Conservation (phyloP, 257 asterid species). For the Echium plantagineum region DNA sequence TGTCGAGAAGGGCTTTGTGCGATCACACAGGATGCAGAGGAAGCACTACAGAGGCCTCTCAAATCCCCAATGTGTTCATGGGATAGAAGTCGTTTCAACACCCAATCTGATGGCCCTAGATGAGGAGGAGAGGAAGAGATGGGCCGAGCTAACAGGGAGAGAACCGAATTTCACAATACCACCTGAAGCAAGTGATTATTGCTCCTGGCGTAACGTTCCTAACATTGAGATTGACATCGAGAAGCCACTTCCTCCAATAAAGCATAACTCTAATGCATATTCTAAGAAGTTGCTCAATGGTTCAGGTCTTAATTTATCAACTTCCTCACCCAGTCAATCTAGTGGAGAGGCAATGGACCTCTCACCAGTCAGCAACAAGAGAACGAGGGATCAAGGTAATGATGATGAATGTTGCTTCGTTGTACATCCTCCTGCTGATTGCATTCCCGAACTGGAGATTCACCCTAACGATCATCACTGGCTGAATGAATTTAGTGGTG, state of each 20-base stretch:
- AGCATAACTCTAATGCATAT: not conserved
- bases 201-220: not conserved
- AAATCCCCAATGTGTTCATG: not conserved
- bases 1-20: not conserved
- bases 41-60: not conserved
- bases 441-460: not conserved
- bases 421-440: not conserved
- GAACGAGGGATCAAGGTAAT: not conserved
- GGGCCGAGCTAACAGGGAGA: not conserved
- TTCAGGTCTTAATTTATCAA: not conserved
- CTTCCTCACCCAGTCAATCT: not conserved
- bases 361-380: not conserved
- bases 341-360: not conserved
- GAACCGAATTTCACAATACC: not conserved
- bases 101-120: not conserved
- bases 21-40: not conserved
- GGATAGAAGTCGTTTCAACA: not conserved
- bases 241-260: not conserved
- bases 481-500: not conserved
- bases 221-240: not conserved
- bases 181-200: not conserved
- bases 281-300: not conserved
- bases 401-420: not conserved
- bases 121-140: not conserved
- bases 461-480: not conserved